phyloP scores from a whole-genome alignment of 441 rosid genomes.

The Erysimum cheiri region DNA sequence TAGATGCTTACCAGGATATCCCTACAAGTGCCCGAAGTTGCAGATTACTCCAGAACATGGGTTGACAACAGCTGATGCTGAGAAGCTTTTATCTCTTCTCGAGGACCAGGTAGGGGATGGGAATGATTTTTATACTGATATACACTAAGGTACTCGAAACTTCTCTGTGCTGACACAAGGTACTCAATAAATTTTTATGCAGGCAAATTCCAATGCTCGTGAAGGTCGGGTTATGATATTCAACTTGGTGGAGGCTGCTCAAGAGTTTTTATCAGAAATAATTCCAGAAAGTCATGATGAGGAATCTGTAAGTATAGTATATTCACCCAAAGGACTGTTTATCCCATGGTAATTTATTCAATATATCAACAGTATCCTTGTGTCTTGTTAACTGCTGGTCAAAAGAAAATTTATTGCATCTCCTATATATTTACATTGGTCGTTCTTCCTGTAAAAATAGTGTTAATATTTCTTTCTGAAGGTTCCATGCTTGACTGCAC shows the following conservation, averaged over 20 bases:
- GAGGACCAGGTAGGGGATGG: conserved; percentile 69
- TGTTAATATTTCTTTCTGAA: conserved; percentile 47
- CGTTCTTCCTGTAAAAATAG: conserved; percentile 23
- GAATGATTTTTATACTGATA: conserved; percentile 7
- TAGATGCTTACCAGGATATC: conserved; percentile 98
- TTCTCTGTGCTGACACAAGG: conserved; percentile 9
- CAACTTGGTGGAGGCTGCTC: conserved; percentile 98
- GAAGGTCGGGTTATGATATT: conserved; percentile 98
- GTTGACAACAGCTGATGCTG: conserved; percentile 68
- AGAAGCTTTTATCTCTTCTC: conserved; percentile 81
- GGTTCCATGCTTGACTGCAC: conserved; percentile 51
- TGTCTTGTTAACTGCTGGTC: conserved; percentile 11
- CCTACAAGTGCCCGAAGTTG: conserved; percentile 91
- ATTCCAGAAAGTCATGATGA: conserved; percentile 58
- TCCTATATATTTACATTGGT: conserved; percentile 31
- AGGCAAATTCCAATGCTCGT: conserved; percentile 90
- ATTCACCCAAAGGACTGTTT: conserved; percentile 24
- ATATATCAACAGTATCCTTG: conserved; percentile 17
- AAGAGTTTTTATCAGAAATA: conserved; percentile 92
- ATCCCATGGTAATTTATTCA: neutral
- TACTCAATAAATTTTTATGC: conserved; percentile 16
- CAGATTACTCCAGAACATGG: conserved; percentile 86
- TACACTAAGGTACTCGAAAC: conserved; percentile 19
- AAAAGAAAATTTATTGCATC: neutral
- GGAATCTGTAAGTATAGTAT: conserved; percentile 71